Base-by-base conservation (phyloP, 352 stramenopile species). In the Lagenidium giganteum region DNA sequence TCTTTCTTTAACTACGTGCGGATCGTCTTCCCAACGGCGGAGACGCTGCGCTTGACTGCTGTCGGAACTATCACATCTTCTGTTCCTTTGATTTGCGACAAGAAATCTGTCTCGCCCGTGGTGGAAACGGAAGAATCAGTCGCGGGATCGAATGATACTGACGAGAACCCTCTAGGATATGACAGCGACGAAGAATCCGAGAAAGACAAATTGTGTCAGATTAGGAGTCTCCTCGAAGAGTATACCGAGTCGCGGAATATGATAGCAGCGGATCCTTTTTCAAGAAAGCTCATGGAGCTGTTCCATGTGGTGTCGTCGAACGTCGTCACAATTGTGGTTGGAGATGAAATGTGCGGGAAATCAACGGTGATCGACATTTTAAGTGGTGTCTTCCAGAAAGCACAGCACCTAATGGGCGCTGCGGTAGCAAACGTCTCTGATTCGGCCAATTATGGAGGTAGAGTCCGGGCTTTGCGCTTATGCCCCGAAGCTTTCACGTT, bases 211-310 rank as follows among this genome's bases (percentile, higher is more conserved):
- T 35, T 84, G 1, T 12, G 34, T 14, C 18, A 14, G 1, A 35
- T 60, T 18, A 22, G 44, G n/a, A 44, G 43, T 8, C 11, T 22
- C 4, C 17, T 41, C 8, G 28, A 54, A 9, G 43, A 60, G 11
- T 25, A n/a, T 13, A 13, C 11, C 6, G 22, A 50, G 8, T 30
- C n/a, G n/a, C n/a, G n/a, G n/a, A n/a, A 47, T 18, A 41, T 51
- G 6, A 42, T 58, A 4, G n/a, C 29, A 4, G 59, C 55, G n/a
- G 55, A 63, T 25, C 25, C 57, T 5, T 74, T 82, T 34, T 18
- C 79, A 3, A 56, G 72, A 1, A 89, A 87, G 52, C 25, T 85
- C 5, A 36, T 79, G 18, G 73, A 89, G 17, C 18, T 85, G n/a
- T 74, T 83, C 27, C 58, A 81, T 30, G 38, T 85, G 12, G 54